Percentiles rank a stretch among this genome's conserved stretches.
phyloP scores from a whole-genome alignment of 2,329 filamentous ascomycete species.

The Arthrobotrys sinensis region DNA sequence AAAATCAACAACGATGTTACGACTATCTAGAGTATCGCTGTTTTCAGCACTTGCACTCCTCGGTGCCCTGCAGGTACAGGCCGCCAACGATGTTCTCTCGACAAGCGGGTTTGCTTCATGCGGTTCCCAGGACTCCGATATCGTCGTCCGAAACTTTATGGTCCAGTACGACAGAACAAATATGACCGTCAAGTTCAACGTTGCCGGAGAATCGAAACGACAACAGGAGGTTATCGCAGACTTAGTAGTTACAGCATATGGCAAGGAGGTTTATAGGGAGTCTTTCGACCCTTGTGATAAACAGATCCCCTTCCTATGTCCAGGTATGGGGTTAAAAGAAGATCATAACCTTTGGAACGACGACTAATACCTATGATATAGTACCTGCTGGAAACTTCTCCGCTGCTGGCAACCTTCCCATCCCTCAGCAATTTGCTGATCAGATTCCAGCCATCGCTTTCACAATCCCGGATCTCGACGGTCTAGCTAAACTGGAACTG shows the following conservation, averaged over 20 bases:
- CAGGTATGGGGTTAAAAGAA: slow-evolving; percentile 72
- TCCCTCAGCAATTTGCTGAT: slow-evolving; percentile 79
- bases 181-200: slow-evolving; percentile 83
- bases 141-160: slow-evolving; percentile 81
- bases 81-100: slow-evolving; percentile 78
- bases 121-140: slow-evolving; percentile 71
- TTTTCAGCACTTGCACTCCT: slow-evolving; percentile 50
- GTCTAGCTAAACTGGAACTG: slow-evolving; percentile 84
- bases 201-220: slow-evolving; percentile 81
- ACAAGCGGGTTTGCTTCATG: slow-evolving; percentile 87
- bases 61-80: slow-evolving; percentile 70
- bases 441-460: slow-evolving; percentile 92
- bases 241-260: slow-evolving; percentile 86
- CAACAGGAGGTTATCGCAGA: slow-evolving; percentile 84
- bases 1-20: slow-evolving; percentile 56
- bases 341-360: background rate
- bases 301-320: slow-evolving; percentile 82
- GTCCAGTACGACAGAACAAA: slow-evolving; percentile 84
- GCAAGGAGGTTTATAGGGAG: slow-evolving; percentile 82
- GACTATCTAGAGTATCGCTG: slow-evolving; percentile 59
- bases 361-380: slow-evolving; percentile 66
- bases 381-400: slow-evolving; percentile 82
- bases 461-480: slow-evolving; percentile 89
- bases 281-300: slow-evolving; percentile 85
- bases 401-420: slow-evolving; percentile 79